A percentile compares a stretch with the other conserved stretches of the same genome.
Evolutionary conservation across 768 basidiomycete genomes (phyloP).

Genomic region (Xerocomellus intermedius): DNA sequence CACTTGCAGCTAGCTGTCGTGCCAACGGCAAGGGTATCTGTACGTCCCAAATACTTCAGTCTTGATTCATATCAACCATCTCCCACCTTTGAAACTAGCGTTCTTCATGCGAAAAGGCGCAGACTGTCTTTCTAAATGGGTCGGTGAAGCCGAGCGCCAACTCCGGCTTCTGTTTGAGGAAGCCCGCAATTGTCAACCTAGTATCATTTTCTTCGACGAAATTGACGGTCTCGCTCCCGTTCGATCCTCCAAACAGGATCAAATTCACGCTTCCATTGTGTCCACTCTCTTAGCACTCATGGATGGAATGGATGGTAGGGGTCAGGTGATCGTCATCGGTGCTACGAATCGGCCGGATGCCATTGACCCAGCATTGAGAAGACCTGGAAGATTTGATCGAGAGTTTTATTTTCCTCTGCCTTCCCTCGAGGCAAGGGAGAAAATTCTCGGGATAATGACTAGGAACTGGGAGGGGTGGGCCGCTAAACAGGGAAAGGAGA

Average conservation of each 20-base stretch:
- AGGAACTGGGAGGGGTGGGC: constrained; percentile 86
- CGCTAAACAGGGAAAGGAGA: constrained; percentile 44
- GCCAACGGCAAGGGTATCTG: constrained; percentile 85
- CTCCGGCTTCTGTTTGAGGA: constrained; percentile 94
- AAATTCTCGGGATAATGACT: constrained; percentile 90
- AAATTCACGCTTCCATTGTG: constrained; percentile 97
- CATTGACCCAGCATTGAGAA: constrained; percentile 91
- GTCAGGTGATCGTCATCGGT: constrained; percentile 96
- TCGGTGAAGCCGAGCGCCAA: constrained; percentile 97
- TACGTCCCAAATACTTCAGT: constrained; percentile 40
- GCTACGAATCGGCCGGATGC: constrained; percentile 97
- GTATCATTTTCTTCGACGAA: constrained; percentile 99
- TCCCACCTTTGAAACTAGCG: constrained; percentile 45
- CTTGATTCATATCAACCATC: not conserved
- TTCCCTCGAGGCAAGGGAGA: constrained; percentile 76
- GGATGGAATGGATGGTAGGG: constrained; percentile 99
- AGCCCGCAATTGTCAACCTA: constrained; percentile 87
- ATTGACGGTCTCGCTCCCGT: constrained; percentile 98
- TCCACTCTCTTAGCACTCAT: constrained; percentile 93
- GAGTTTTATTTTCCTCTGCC: constrained; percentile 98
- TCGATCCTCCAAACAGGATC: constrained; percentile 97
- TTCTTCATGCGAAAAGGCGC: constrained; percentile 99
- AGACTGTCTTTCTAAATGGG: constrained; percentile 98
- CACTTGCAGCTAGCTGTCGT: constrained; percentile 89
- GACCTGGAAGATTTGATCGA: constrained; percentile 94